Base-by-base conservation (phyloP, 495 filamentous ascomycete genomes). In the Eremomyces bilateralis region DNA sequence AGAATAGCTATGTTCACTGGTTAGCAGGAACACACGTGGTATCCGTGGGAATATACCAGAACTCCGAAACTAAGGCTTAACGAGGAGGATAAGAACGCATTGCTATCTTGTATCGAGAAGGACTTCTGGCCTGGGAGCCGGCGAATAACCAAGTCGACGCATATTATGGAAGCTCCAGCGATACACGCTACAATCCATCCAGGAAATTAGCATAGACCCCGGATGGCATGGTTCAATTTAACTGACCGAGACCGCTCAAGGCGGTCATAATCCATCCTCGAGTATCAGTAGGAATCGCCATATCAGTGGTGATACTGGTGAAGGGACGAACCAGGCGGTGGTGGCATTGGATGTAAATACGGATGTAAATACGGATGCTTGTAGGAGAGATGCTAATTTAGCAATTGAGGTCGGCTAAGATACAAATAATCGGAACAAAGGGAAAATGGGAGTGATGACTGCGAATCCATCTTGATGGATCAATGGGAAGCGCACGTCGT, bases 61-160 rank as follows among this genome's bases (percentile, higher is more conserved):
- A 97, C 88, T 20, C 88, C 88, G 31, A 91, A 91, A 52, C 82
- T 92, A 33, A 97, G 56, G 56, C 82, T 91, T 40, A 95, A 57
- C 2, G 85, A 91, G 15, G 73, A 71, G 0, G 84, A 81, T 12
- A 93, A 63, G 53, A 97, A 97, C 15, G 62, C 62, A 56, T 75
- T 82, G 52, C 77, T 92, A 44, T 84, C 78, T 45, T 84, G 73
- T 45, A 97, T 92, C 45, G 71, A 69, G 47, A 94, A 97, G 49
- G 70, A 59, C 45, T 64, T 70, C 51, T 74, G 67, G 33, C 69
- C 64, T 3, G 79, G 76, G 37, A 92, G 54, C 15, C 59, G 60
- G 36, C 69, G 78, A 25, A 91, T 54, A 31, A 88, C 34, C 17
- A 80, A 41, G 57, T 97, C 88, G 40, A 85, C 64, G 52, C 76